Base-by-base conservation (phyloP, 169 alveolate species). In the Blepharisma undulans region DNA sequence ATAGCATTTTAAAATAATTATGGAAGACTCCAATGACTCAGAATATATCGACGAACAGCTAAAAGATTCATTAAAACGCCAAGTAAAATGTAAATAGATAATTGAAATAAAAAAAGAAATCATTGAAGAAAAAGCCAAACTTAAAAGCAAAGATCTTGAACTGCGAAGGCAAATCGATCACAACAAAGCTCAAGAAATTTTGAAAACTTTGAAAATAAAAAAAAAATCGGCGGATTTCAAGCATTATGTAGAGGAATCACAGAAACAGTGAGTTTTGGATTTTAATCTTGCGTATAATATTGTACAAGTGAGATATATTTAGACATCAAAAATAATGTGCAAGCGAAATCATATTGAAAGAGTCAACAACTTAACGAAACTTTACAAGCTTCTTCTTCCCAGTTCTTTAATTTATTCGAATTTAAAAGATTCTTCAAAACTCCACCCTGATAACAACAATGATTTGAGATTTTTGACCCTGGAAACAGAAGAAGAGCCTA, bases 41-140 rank as follows among this genome's bases (percentile, higher is more conserved):
- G 66, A 10, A 48, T 48, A 48, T 48, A 48, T 48, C 14, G 66
- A 48, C 66, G 80, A 74, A 29, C 80, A 74, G 33, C 80, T 74
- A 29, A 22, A 25, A 74, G 89, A 82, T 78, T 82, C 89, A 22
- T 30, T 82, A 48, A 78, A 78, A 78, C 86, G 86, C 29, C 86
- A 78, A 78, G 66, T 48, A 48, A 48, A 1, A 48, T 10, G 10
- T 48, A 48, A 10, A 0, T 48, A 48, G 66, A 78, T 78, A 2
- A 78, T 78, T 6, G 86, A 78, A 78, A 34, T 36, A 1, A 82
- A 82, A 33, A 22, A 74, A 34, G 76, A 82, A 82, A 48, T 59
- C 5, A 74, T 32, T 19, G 78, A 82, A 82, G 60, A n/a, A 21
- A 82, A 82, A 82, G 60, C 25, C 74, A 33, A 59, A 59, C 27